Base-by-base conservation (phyloP, 331 rosid species). In the Quercus phellos region DNA sequence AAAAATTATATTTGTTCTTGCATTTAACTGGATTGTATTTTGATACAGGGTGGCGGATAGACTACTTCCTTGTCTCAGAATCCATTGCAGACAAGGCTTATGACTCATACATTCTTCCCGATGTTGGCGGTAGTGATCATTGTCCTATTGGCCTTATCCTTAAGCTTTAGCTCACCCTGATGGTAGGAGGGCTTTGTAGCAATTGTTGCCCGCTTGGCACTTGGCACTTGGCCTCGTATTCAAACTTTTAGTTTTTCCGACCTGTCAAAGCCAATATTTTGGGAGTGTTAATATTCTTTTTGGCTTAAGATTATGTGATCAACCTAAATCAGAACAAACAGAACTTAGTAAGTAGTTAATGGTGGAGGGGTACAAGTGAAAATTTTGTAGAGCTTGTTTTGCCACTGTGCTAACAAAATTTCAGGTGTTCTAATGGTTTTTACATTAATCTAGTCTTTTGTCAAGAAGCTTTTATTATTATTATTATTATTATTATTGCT, bases 1-100 rank as follows among this genome's bases (percentile, higher is more conserved):
- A 30, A 12, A 64, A 10, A 70, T 46, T 70, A 51, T 18, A 46
- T 17, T 80, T 59, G 66, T 79, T 17, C 50, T 27, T 67, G 67
- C 21, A 56, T 18, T 61, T 55, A 61, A 74, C 58, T 63, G 51
- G 74, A 83, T 51, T 9, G 68, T 56, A 61, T 78, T 67, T 84
- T 71, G 1, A 85, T 82, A 83, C 90, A 92, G 97, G 98, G 71
- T 92, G 98, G 98, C 93, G 98, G 72, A 88, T 94, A 35, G 98
- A 94, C 85, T 94, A 94, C 87, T 92, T 92, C 91, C 96, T 94
- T 17, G 90, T 91, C 69, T 94, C 98, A n/a, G 94, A 90, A 70
- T 86, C 91, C 77, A 81, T 94, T 43, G 93, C 88, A 1, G 92
- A 89, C 74, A 88, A 87, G 75, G 95, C 90, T 71, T 89, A 94